Base-by-base conservation (phyloP, 768 basidiomycete species). In the Solioccasus polychromus region DNA sequence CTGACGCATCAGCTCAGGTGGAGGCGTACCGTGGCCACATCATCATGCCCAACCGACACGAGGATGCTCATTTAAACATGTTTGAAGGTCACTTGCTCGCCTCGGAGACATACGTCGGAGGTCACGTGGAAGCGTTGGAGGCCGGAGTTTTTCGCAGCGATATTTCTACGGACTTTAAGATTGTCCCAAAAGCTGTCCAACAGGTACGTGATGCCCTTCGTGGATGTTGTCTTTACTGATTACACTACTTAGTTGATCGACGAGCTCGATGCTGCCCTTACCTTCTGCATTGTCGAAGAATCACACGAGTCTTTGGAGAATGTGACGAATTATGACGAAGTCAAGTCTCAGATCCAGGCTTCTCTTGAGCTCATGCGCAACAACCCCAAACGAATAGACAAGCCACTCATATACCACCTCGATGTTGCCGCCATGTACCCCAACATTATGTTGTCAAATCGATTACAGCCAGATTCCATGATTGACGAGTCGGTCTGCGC, bases 391-490 rank as follows among this genome's bases (percentile, higher is more conserved):
- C 89, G 95, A 12, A 73, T 75, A 34, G 94, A 98, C 71, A 88
- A 83, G 11, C 96, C 96, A 0, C 81, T 98, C 52, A 98, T 99
- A 61, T 99, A 99, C 68, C 96, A 99, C 67, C 69, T 98, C 59
- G 96, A 99, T 59, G 96, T 99, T 51, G 96, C 96, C 3, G 96
- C 96, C 52, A 99, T 99, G 96, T 98, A 99, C 65, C 96, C 96
- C 45, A 99, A 98, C 68, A 98, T 99, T 80, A 99, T 99, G 96
- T 85, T 99, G 74, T 97, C 94, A 15, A 99, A 99, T 63, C 90
- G 96, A 26, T 77, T 99, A 2, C 96, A 99, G 57, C 96, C 96
- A 2, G 96, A 99, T 68, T 96, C 96, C 2, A 88, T 98, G 71
- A 87, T 97, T 9, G 92, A 94, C 59, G 96, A 98, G 65, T 83